phyloP scores from a whole-genome alignment of 371 early-diverging fungal genomes.

The Lichtheimia ornata region DNA sequence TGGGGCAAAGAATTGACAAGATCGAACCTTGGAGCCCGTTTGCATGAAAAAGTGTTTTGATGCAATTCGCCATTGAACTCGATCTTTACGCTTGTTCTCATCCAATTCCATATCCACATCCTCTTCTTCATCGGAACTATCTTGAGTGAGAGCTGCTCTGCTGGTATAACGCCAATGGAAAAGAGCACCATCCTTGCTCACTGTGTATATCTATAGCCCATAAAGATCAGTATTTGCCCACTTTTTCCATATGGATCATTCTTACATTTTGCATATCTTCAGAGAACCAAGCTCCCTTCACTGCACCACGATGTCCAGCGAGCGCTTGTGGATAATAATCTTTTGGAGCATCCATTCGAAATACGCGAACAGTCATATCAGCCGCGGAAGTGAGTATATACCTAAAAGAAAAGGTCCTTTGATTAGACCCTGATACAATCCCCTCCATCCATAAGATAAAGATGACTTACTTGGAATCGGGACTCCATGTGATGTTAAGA shows the following conservation, averaged over 20 bases:
- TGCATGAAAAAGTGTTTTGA: conserved; percentile 75
- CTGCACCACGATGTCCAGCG: conserved; percentile 84
- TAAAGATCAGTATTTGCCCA: background rate
- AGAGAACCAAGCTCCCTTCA: conserved; percentile 92
- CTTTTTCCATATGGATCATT: background rate
- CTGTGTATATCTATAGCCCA: conserved; percentile 70
- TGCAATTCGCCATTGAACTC: conserved; percentile 63
- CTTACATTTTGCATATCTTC: conserved; percentile 68
- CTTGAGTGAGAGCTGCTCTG: conserved; percentile 27
- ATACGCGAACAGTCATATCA: conserved; percentile 91
- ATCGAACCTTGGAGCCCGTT: conserved; percentile 72
- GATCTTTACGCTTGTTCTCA: conserved; percentile 50
- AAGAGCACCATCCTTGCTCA: conserved; percentile 88
- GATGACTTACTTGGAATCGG: conserved; percentile 65
- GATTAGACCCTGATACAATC: no score
- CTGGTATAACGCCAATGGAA: conserved; percentile 78
- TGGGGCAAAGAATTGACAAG: conserved; percentile 77
- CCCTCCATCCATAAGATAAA: no score
- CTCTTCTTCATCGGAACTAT: conserved; percentile 43
- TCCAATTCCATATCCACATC: conserved; percentile 54
- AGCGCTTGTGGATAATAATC: conserved; percentile 73
- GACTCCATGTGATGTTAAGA: conserved; percentile 83
- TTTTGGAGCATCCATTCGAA: conserved; percentile 66
- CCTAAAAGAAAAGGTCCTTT: conserved; percentile 21
- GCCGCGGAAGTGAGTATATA: conserved; percentile 82